phyloP scores from a whole-genome alignment of 2,329 filamentous ascomycete species.

The Juglanconis oblonga region DNA sequence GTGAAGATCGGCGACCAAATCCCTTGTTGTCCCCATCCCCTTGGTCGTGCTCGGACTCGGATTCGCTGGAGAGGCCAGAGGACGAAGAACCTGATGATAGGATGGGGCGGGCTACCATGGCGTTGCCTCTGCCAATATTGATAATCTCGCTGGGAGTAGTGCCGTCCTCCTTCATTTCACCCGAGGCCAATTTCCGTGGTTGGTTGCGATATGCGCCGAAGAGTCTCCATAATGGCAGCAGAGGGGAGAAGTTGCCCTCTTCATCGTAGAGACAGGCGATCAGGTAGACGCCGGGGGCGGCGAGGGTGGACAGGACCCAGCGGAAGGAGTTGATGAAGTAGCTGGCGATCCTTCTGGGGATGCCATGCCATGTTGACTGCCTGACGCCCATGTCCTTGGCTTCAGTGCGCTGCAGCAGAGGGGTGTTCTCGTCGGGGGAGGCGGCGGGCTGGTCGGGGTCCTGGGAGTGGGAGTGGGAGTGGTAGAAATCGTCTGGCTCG shows the following conservation, averaged over 20 bases:
- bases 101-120: conserved; percentile 22
- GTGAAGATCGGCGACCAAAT: conserved; percentile 47
- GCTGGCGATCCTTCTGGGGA: conserved; percentile 68
- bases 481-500: conserved; percentile 35
- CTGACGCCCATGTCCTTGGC: conserved; percentile 33
- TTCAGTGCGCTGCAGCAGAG: conserved; percentile 51
- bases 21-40: conserved; percentile 26
- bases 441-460: conserved; percentile 21
- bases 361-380: conserved; percentile 48
- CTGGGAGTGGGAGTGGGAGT: conserved; percentile 22
- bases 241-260: conserved; percentile 73
- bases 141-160: conserved; percentile 22
- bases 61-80: conserved; percentile 68
- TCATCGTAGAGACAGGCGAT: conserved; percentile 82
- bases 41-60: conserved; percentile 57
- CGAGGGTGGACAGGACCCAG: conserved; percentile 74
- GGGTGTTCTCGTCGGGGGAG: conserved; percentile 62
- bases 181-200: conserved; percentile 47
- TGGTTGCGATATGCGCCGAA: conserved; percentile 45
- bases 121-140: conserved; percentile 20
- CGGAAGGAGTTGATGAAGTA: conserved; percentile 73
- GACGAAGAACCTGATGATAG: conserved; percentile 52
- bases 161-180: conserved; percentile 30
- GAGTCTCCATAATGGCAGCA: conserved; percentile 68
- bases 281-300: conserved; percentile 77